phyloP scores from a whole-genome alignment of 108 stramenopile genomes.

The Hondaea fermentalgiana region DNA sequence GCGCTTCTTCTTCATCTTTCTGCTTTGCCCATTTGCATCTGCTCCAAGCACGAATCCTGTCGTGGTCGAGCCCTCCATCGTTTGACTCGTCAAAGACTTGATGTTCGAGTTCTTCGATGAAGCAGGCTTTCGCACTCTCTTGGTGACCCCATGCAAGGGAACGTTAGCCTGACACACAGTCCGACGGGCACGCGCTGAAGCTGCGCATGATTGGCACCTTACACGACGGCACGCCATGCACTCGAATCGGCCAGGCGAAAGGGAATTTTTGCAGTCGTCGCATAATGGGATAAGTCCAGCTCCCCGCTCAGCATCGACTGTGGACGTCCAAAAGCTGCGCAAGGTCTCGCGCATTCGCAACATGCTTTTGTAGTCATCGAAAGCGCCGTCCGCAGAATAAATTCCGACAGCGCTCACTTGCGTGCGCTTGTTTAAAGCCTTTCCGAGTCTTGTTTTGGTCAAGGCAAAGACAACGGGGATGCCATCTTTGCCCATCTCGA shows the following conservation, averaged over 20 bases:
- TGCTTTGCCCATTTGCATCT: not conserved
- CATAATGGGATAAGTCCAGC: not conserved
- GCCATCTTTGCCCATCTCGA: constrained; percentile 58
- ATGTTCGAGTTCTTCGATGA: not conserved
- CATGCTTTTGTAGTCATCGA: constrained; percentile 74
- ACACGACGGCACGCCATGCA: not conserved
- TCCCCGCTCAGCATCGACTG: not conserved
- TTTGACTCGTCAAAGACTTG: no score
- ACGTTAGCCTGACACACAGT: not conserved
- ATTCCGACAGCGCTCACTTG: constrained; percentile 78
- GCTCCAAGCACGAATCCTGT: no score
- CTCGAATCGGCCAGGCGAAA: not conserved
- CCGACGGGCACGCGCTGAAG: not conserved
- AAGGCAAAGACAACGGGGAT: constrained; percentile 75
- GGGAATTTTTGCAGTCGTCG: not conserved
- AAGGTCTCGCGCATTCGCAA: not conserved
- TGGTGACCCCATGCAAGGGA: not conserved
- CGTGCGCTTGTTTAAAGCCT: constrained; percentile 73
- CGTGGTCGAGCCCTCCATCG: no score
- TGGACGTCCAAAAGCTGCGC: not conserved
- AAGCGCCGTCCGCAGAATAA: constrained; percentile 80
- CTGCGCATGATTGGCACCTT: not conserved
- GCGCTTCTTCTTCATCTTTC: not conserved
- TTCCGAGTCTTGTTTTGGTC: constrained; percentile 69
- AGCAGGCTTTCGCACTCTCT: not conserved